Evolutionary conservation across 345 rosid species (phyloP), one percentile per base, ranked within the genome.

Genomic region (Barbarea vulgaris): DNA sequence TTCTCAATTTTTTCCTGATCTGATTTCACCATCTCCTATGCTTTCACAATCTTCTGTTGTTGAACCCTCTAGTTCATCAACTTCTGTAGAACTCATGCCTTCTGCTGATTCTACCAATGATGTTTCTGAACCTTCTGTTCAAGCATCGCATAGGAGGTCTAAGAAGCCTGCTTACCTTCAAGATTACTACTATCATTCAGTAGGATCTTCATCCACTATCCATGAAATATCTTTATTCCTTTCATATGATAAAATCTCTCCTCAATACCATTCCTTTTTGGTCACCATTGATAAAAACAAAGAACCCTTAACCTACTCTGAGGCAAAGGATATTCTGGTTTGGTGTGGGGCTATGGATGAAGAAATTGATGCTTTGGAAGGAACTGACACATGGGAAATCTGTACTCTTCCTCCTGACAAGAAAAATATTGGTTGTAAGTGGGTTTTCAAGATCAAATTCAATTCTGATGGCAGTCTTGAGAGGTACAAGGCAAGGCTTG

Each of bases 401-500:
- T 42, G 9, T 0, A 1, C 48, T 1, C 19, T 42, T 0, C 48
- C 18, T 0, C 3, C 6, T 0, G 2, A 42, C 0, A 42, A 42
- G 18, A 15, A 1, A 0, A 42, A 3, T 4, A 42, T 42, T 15
- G 48, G 48, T 0, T 42, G 19, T 15, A 42, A 42, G 1, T 42
- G 48, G 48, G 18, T 15, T 6, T 42, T 13, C 0, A 42, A 42
- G 1, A 6, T 42, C 9, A 42, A 42, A 0, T 42, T 1, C 0
- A 5, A 42, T 0, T 4, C 18, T 5, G 18, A 42, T 42, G 48
- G 18, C 0, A 42, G 9, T 6, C 2, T 42, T 42, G 48, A 42
- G 6, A 5, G 9, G 0, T 42, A 15, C 0, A 42, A 15, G 1
- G 48, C 48, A 0, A 4, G 19, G 0, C 1, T 15, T 0, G 19